Percentiles rank a stretch among this genome's conserved stretches.
phyloP scores from a whole-genome alignment of 1,284 basidiomycete genomes.

The Boletus semigastroideus region DNA sequence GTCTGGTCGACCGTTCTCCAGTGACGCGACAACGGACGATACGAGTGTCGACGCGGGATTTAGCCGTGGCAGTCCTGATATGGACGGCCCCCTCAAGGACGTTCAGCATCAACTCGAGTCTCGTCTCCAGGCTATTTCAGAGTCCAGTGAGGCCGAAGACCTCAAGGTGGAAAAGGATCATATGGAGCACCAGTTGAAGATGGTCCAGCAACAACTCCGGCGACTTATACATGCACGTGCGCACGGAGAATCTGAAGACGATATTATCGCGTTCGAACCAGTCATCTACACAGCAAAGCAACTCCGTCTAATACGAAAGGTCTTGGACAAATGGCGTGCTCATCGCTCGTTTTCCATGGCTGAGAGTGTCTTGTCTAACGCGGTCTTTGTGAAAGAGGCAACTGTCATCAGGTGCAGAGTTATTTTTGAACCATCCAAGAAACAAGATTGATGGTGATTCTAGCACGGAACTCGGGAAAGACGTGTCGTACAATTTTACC shows the following conservation, averaged over 20 bases:
- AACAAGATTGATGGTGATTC: conserved; percentile 2
- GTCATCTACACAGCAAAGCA: conserved; percentile 81
- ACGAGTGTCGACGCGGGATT: conserved; percentile 74
- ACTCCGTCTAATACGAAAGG: conserved; percentile 75
- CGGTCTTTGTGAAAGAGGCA: conserved; percentile 90
- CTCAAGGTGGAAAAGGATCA: conserved; percentile 86
- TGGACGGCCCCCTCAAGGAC: conserved; percentile 63
- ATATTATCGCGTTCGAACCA: conserved; percentile 66
- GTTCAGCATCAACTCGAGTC: conserved; percentile 72
- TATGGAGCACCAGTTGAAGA: conserved; percentile 83
- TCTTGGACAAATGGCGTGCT: conserved; percentile 81
- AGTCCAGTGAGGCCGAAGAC: conserved; percentile 77
- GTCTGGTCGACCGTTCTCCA: conserved; percentile 67
- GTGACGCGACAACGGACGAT: conserved; percentile 81
- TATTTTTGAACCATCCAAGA: neutral
- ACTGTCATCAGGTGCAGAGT: conserved; percentile 82
- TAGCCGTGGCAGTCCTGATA: conserved; percentile 65
- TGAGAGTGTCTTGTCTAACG: conserved; percentile 82
- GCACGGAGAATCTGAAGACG: conserved; percentile 67
- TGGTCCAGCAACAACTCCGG: conserved; percentile 82
- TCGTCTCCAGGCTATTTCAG: conserved; percentile 71
- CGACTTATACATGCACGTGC: conserved; percentile 78
- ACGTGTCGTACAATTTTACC: conserved; percentile 90
- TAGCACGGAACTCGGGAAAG: conserved; percentile 83
- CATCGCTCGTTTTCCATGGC: conserved; percentile 90